Conservation (phyloP, 2,329 filamentous ascomycete species). For the Trichoderma atrobrunneum region DNA sequence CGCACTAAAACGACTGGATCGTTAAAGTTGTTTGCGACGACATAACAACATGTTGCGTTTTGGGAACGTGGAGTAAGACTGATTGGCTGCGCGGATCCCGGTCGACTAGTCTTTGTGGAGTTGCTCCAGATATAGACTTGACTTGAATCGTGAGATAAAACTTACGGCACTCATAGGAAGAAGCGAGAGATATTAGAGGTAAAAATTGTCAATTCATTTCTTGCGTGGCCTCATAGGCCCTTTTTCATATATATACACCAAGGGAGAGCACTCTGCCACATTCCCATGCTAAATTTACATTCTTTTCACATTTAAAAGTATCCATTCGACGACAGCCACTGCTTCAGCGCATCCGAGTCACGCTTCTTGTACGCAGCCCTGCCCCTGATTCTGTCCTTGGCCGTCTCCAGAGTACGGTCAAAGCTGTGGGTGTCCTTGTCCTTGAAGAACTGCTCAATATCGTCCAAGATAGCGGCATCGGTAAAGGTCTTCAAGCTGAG, state of each 20-base stretch:
- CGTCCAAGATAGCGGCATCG: constrained; percentile 63
- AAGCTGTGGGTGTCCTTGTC: constrained; percentile 83
- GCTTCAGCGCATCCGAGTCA: constrained; percentile 68
- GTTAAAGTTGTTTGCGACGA: neutral
- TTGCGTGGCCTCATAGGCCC: neutral
- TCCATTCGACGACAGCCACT: constrained; percentile 67
- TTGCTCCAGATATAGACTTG: too few species aligned
- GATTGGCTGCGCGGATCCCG: neutral
- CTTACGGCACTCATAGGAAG: neutral
- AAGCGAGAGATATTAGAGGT: neutral
- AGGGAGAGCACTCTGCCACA: neutral
- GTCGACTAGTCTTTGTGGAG: neutral
- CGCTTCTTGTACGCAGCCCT: constrained; percentile 79
- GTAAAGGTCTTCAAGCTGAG: constrained; percentile 76
- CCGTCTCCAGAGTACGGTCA: constrained; percentile 79
- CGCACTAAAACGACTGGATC: too few species aligned
- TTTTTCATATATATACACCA: neutral
- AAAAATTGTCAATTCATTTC: neutral
- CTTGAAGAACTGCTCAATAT: constrained; percentile 82
- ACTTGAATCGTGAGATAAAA: too few species aligned
- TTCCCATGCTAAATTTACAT: neutral
- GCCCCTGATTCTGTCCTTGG: constrained; percentile 80
- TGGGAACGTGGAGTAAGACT: neutral
- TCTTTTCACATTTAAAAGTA: constrained; percentile 37
- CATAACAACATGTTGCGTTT: neutral